Evolutionary conservation across 176 grass and related monocot genomes (phyloP), one percentile per base, ranked within the genome.

Genomic region (Triticum timopheevii): DNA sequence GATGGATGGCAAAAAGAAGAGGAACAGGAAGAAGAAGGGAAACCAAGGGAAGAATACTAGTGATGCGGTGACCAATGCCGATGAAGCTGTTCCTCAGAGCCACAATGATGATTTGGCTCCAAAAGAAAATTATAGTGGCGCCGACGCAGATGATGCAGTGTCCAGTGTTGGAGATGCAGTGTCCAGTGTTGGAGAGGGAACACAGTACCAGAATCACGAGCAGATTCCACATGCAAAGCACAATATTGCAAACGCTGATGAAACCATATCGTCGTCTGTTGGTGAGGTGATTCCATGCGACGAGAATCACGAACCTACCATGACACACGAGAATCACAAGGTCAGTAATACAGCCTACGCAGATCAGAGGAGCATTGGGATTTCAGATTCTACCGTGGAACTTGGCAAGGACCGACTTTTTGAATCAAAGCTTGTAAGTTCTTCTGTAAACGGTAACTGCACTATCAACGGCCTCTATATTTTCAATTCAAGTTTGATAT

Each of bases 1-100:
- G 42, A 96, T 99, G 97, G 92, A 96, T 91, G 16, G 79, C 47
- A 96, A 94, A 84, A 99, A 96, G 84, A 99, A 99, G 92, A 93
- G 89, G 86, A 96, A 91, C 86, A 94, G 80, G 82, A 99, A 96
- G 88, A 95, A 98, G 90, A 96, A 94, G 77, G 94, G 89, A 75
- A 96, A 88, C 71, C 97, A 94, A 84, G 71, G 82, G 77, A 95
- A 94, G 87, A 92, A 85, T 73, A 47, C 69, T 2, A 86, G 82
- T 27, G 90, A 94, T 88, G 83, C 68, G n/a, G 68, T 12, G 7
- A 45, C 84, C 61, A 89, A 81, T 86, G 65, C 86, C 33, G 93
- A 68, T 84, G 93, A 92, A 22, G 47, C 81, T 86, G 77, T 59
- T 80, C 28, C 59, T 36, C 73, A 44, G 24, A 16, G 64, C 44